A percentile compares a stretch with the other conserved stretches of the same genome.
phyloP scores from a whole-genome alignment of 2,329 filamentous ascomycete species.

The Aureobasidium sp. region DNA sequence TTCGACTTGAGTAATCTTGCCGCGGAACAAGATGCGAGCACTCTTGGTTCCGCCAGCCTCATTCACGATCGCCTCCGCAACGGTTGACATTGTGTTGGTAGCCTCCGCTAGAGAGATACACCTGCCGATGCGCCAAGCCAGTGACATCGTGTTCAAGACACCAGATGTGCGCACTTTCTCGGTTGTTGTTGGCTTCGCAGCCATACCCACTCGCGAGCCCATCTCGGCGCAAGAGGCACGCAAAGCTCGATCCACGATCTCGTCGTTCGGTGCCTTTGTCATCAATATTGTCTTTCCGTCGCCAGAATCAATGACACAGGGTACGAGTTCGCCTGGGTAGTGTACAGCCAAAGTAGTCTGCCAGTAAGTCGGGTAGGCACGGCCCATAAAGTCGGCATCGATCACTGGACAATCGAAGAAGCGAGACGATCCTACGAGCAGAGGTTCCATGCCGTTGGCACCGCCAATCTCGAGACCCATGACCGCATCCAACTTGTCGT shows the following conservation, averaged over 20 bases:
- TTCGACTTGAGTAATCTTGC: slow-evolving; percentile 58
- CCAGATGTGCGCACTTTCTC: slow-evolving; percentile 32
- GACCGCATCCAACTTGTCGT: slow-evolving; percentile 47
- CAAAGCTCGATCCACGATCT: slow-evolving; percentile 38
- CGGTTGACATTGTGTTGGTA: slow-evolving; percentile 45
- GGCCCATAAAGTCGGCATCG: slow-evolving; percentile 42
- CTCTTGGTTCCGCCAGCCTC: slow-evolving; percentile 50
- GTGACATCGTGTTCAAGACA: slow-evolving; percentile 37
- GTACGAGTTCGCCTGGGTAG: slow-evolving; percentile 34
- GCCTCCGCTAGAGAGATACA: slow-evolving; percentile 48
- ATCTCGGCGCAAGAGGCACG: slow-evolving; percentile 30
- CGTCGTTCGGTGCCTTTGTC: slow-evolving; percentile 36
- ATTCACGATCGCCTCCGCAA: slow-evolving; percentile 53
- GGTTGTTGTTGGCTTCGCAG: slow-evolving; percentile 34
- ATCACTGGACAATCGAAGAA: slow-evolving; percentile 42
- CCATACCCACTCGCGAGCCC: slow-evolving; percentile 32
- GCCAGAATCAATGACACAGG: slow-evolving; percentile 41
- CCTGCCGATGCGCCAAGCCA: slow-evolving; percentile 50
- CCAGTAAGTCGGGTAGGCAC: slow-evolving; percentile 42
- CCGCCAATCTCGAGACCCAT: slow-evolving; percentile 62
- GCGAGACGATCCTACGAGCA: slow-evolving; percentile 49
- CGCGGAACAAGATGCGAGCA: slow-evolving; percentile 54
- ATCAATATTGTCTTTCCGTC: slow-evolving; percentile 40
- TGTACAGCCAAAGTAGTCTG: slow-evolving; percentile 41
- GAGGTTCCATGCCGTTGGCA: slow-evolving; percentile 54